Base-by-base conservation (phyloP, 2,329 filamentous ascomycete genomes). In the Phyllachora maydis region DNA sequence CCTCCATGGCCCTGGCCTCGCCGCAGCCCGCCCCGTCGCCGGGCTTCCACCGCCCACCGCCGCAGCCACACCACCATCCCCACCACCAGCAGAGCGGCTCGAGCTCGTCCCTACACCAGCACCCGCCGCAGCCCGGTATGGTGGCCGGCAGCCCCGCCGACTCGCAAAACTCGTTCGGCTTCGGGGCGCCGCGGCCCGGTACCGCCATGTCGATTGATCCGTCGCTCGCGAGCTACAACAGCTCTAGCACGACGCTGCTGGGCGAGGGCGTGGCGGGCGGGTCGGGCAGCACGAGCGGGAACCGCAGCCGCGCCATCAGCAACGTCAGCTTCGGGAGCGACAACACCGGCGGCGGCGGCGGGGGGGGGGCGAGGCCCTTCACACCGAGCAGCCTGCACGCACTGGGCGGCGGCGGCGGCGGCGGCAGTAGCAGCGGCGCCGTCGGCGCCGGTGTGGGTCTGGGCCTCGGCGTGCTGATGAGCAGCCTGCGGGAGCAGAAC, bases 221-320 rank as follows among this genome's bases (percentile, higher is more conserved):
- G 1, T 66, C 66, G 3, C 55, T 74, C n/a, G 69, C 68, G 19
- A 82, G 73, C 39, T 85, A 75, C 48, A 82, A 77, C 38, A 82
- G 73, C 4, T 77, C 76, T 29, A 66, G 66, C 29, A 81, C 77
- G 3, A 85, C 75, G 0, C 62, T 88, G 0, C 63, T 91, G n/a
- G 76, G 76, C 32, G 63, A 65, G 16, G 60, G 65, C 21, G n/a
- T n/a, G n/a, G n/a, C n/a, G n/a, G n/a, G n/a, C n/a, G n/a, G n/a
- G n/a, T n/a, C n/a, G n/a, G n/a, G n/a, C n/a, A n/a, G n/a, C n/a
- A 56, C 52, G 8, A 49, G 56, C 23, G 56, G 57, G 22, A 63
- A 58, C 23, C 70, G 85, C 33, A 78, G 70, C 37, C 70, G 85
- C 13, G 81, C 79, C 11, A 79, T 88, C 12, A 82, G 73, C 30